These are phyloP conservation scores for Coniochaeta sp. DNA, from an alignment of 2,329 filamentous ascomycete genomes.

Conservation along the genomic window DNA sequence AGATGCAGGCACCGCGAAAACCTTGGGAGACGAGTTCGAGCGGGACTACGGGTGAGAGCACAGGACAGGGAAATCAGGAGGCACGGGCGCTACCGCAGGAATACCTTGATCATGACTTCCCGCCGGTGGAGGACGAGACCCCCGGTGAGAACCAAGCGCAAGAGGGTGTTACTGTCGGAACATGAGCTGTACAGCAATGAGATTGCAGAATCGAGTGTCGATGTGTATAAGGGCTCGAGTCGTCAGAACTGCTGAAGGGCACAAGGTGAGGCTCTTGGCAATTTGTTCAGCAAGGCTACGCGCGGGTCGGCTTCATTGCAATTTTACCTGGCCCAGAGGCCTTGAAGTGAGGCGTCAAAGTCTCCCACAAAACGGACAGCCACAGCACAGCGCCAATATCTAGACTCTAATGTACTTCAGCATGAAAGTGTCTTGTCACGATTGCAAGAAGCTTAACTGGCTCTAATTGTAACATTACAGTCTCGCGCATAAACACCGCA, in stretches of 20 bases:
- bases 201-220: too few species aligned
- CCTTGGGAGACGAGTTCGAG: constrained; percentile 69
- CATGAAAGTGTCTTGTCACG: neutral
- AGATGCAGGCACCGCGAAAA: constrained; percentile 42
- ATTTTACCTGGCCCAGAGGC: too few species aligned
- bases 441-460: neutral
- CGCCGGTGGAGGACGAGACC: constrained; percentile 18
- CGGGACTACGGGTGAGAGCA: neutral
- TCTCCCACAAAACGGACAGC: too few species aligned
- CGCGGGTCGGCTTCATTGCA: too few species aligned
- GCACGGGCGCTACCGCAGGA: constrained; percentile 14
- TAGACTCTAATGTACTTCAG: too few species aligned
- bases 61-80: neutral
- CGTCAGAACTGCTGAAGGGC: too few species aligned
- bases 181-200: too few species aligned
- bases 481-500: neutral
- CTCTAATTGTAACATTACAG: constrained; percentile 3
- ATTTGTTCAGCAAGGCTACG: too few species aligned
- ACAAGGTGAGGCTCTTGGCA: too few species aligned
- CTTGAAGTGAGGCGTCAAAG: too few species aligned
- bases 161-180: neutral
- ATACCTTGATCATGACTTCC: constrained; percentile 27
- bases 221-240: too few species aligned
- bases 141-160: neutral
- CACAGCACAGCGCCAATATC: too few species aligned